Conservation (phyloP, 2,329 filamentous ascomycete species). For the Neonectria punicea region DNA sequence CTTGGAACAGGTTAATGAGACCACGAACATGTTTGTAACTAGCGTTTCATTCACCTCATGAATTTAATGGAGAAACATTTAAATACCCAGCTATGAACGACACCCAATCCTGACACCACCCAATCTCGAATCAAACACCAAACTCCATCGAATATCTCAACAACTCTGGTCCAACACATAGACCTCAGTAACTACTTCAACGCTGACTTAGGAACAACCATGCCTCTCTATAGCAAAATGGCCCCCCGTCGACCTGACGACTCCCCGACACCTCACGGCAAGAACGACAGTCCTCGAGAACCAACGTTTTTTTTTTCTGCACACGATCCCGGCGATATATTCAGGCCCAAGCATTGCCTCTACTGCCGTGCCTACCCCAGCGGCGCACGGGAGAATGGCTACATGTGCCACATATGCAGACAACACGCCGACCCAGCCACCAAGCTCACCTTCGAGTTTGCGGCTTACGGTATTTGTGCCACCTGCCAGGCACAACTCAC, state of each 20-base stretch:
- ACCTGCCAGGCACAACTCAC: neutral
- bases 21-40: conserved; percentile 18
- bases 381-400: neutral
- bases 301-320: neutral
- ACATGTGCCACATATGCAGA: conserved; percentile 7
- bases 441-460: neutral
- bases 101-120: neutral
- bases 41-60: conserved; percentile 16
- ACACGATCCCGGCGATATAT: neutral
- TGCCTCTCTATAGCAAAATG: neutral
- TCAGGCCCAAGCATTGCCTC: conserved; percentile 16
- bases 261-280: neutral
- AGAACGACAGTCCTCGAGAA: neutral
- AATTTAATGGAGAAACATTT: conserved; percentile 3
- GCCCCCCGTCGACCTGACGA: conserved; percentile 5
- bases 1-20: conserved; percentile 14
- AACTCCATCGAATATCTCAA: neutral
- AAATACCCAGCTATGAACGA: neutral
- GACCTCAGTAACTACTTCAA: neutral
- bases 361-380: conserved; percentile 9
- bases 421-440: too few species aligned
- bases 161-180: neutral
- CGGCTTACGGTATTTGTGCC: conserved; percentile 6
- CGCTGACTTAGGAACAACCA: neutral
- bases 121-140: neutral